A percentile compares a stretch with the other conserved stretches of the same genome.
phyloP scores from a whole-genome alignment of 805 yeast genomes.

The Kluyveromyces lactis region DNA sequence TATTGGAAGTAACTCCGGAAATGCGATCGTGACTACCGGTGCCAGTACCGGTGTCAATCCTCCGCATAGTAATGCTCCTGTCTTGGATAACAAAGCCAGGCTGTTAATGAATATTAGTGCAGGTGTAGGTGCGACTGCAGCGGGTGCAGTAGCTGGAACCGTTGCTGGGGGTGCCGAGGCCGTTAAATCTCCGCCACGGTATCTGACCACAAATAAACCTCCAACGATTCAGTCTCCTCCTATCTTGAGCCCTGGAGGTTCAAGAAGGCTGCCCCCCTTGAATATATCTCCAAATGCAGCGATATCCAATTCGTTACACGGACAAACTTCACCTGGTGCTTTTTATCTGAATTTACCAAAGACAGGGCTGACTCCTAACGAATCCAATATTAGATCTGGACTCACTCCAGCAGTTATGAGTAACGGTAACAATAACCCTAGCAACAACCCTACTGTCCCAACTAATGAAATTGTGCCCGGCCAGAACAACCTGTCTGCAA shows the following conservation, averaged over 20 bases:
- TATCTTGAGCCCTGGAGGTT: constrained; percentile 48
- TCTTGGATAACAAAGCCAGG: background rate
- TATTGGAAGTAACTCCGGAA: background rate
- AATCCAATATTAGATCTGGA: constrained; percentile 62
- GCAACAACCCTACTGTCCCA: constrained; percentile 1
- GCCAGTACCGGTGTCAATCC: background rate
- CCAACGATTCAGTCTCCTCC: constrained; percentile 33
- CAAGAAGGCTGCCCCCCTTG: constrained; percentile 44
- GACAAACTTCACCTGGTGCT: constrained; percentile 8
- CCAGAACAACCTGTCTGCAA: constrained; percentile 1
- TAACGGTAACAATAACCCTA: background rate
- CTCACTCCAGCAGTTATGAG: constrained; percentile 52
- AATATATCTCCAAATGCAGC: constrained; percentile 12
- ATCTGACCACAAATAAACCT: constrained; percentile 14
- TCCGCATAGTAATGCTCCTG: background rate
- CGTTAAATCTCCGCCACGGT: constrained; percentile 11
- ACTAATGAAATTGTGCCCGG: background rate
- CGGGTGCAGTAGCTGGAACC: background rate
- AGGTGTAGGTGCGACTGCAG: constrained; percentile 1
- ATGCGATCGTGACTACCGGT: background rate
- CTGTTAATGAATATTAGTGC: constrained; percentile 1
- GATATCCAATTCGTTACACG: background rate
- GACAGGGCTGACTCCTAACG: constrained; percentile 70
- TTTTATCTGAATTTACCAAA: constrained; percentile 24
- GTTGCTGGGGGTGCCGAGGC: background rate